Base-by-base conservation (phyloP, 345 rosid species). In the Eucalyptus pumila region DNA sequence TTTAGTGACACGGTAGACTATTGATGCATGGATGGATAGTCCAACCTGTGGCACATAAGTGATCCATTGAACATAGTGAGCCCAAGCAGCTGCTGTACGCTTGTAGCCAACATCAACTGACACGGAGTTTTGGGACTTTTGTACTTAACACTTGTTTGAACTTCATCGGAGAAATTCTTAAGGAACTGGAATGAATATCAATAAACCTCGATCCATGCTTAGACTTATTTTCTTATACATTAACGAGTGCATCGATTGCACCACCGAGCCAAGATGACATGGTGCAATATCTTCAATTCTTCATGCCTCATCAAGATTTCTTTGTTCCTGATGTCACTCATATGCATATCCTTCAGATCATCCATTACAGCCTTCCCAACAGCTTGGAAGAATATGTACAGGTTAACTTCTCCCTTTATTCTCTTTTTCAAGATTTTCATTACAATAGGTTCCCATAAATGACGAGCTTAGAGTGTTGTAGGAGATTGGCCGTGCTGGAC, bases 351-450 rank as follows among this genome's bases (percentile, higher is more conserved):
- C 91, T 92, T 91, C 92, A 98, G 99, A 96, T 97, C 86, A 95
- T 98, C 90, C 99, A 98, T 92, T 96, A 95, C 91, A 96, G 98
- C 90, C 24, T 98, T 92, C 99, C 99, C 91, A 98, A 96, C 93
- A 98, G 99, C 94, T 94, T 98, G 94, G 99, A 98, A 92, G 99
- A 96, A 94, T 98, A 97, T 90, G 98, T 97, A 89, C 99, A 98
- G 99, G 99, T 98, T 80, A 16, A 87, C 88, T 88, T 90, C 90
- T 62, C 54, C 90, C 88, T 90, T 42, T 51, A 76, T 89, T 80
- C 85, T 56, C 87, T 44, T 88, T 89, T 87, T 44, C 54, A 30
- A 89, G 83, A 88, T 87, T 11, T 56, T 90, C 91, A 91, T 27
- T 86, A 32, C 80, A 44, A 83, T 52, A 42, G 34, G 58, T 15